Percentiles rank a stretch among this genome's conserved stretches.
These are phyloP conservation scores for Blepharisma japonicum DNA, from an alignment of 73 alveolate species.

Conservation along the genomic window DNA sequence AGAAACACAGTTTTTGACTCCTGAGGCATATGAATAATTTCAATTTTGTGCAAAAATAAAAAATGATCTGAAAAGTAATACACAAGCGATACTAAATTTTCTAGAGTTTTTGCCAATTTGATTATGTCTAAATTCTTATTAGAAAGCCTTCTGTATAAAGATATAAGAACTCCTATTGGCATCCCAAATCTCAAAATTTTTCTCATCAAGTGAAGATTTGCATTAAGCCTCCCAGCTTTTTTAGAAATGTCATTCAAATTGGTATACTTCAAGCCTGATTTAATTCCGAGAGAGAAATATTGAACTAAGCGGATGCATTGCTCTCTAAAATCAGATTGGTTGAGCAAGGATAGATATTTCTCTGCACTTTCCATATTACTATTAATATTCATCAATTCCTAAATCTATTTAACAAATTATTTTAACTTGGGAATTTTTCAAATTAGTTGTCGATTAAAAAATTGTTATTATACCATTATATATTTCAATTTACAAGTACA, in stretches of 20 bases:
- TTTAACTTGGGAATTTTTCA: too few relatives aligned
- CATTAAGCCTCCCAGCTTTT: neutral
- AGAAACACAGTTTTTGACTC: neutral
- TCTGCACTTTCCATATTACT: too few relatives aligned
- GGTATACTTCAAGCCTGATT: neutral
- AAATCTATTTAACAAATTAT: too few relatives aligned
- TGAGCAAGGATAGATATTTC: too few relatives aligned
- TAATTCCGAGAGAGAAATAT: neutral
- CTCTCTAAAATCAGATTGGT: neutral
- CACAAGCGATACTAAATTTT: neutral
- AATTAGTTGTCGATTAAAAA: too few relatives aligned
- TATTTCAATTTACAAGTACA: neutral
- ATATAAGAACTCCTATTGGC: slow-evolving; percentile 2
- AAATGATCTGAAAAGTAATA: slow-evolving; percentile 3
- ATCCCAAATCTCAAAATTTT: slow-evolving; percentile 19
- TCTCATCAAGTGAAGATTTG: slow-evolving; percentile 1
- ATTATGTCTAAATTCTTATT: neutral
- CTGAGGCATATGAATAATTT: neutral
- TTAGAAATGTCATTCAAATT: neutral
- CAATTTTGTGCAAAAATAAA: neutral
- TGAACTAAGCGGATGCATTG: neutral
- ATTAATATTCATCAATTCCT: too few relatives aligned
- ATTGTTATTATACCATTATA: too few relatives aligned
- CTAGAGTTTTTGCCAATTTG: neutral
- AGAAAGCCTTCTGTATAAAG: neutral